phyloP scores from a whole-genome alignment of 2,329 filamentous ascomycete species.

The Penicillium sp. region DNA sequence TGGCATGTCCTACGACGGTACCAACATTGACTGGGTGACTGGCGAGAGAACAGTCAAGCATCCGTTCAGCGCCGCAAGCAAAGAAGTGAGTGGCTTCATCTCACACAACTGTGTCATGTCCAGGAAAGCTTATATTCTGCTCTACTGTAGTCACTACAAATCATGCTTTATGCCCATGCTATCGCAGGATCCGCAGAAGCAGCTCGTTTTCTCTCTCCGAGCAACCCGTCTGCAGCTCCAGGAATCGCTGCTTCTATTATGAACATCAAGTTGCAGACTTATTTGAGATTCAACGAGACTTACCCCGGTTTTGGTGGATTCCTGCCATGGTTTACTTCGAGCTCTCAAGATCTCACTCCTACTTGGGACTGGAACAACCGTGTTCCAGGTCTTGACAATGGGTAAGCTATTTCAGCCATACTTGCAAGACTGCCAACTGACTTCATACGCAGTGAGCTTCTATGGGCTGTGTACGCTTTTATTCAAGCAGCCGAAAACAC shows the following conservation, averaged over 20 bases:
- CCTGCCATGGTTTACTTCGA: slow-evolving; percentile 44
- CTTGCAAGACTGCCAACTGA: neutral
- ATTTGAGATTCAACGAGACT: slow-evolving; percentile 45
- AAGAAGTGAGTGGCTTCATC: slow-evolving; percentile 30
- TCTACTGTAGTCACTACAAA: slow-evolving; percentile 40
- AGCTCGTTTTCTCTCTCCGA: slow-evolving; percentile 43
- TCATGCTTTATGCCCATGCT: slow-evolving; percentile 49
- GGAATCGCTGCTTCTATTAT: slow-evolving; percentile 41
- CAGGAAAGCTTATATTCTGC: neutral
- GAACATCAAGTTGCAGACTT: slow-evolving; percentile 44
- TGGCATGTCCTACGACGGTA: slow-evolving; percentile 44
- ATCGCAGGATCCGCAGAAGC: slow-evolving; percentile 43
- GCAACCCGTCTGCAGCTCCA: slow-evolving; percentile 35
- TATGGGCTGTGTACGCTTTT: slow-evolving; percentile 49
- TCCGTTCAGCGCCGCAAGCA: slow-evolving; percentile 39
- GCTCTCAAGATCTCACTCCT: slow-evolving; percentile 34
- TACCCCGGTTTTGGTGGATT: slow-evolving; percentile 48
- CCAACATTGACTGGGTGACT: slow-evolving; percentile 37
- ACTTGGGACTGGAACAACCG: slow-evolving; percentile 43
- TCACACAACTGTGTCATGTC: neutral
- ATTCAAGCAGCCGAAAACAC: slow-evolving; percentile 42
- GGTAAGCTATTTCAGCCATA: slow-evolving; percentile 25
- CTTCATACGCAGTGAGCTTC: slow-evolving; percentile 36
- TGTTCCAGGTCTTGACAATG: slow-evolving; percentile 47
- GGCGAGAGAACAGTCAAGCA: slow-evolving; percentile 39